phyloP scores from a whole-genome alignment of 202 grass and related monocot genomes.

The Setaria viridis region DNA sequence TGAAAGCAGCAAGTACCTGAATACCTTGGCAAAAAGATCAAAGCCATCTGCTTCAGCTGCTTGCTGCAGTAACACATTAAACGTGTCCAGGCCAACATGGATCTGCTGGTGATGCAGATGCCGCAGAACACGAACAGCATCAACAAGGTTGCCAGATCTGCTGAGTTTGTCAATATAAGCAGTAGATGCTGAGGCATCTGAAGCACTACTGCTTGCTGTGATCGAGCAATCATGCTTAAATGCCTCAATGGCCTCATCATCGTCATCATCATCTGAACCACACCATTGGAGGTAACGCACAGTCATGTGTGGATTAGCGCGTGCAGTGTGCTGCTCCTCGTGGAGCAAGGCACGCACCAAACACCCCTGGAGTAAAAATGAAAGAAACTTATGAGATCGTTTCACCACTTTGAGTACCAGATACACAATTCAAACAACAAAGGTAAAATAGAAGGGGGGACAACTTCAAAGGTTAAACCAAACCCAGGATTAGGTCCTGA shows the following conservation, averaged over 20 bases:
- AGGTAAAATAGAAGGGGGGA: not conserved
- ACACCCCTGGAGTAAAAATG: conserved; percentile 31
- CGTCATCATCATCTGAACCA: not conserved
- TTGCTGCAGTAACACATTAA: conserved; percentile 54
- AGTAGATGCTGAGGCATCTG: conserved; percentile 27
- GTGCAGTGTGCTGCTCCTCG: not conserved
- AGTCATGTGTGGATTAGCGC: not conserved
- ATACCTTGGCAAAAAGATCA: conserved; percentile 64
- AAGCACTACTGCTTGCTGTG: not conserved
- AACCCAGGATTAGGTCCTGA: not conserved
- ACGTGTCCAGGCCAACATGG: conserved; percentile 49
- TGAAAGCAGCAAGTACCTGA: conserved; percentile 82
- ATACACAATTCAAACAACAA: not conserved
- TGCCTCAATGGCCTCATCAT: conserved; percentile 11
- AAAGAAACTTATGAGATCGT: not conserved
- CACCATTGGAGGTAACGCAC: not conserved
- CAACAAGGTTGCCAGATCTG: conserved; percentile 56
- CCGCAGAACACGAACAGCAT: conserved; percentile 51
- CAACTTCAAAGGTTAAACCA: not conserved
- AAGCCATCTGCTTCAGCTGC: conserved; percentile 61
- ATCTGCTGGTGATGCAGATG: conserved; percentile 48
- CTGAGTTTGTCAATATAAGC: conserved; percentile 62
- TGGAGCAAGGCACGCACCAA: conserved; percentile 21
- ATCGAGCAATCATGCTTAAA: conserved; percentile 20
- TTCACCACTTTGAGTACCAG: not conserved